Base-by-base conservation (phyloP, 2,329 filamentous ascomycete genomes). In the Pseudogymnoascus sp. region DNA sequence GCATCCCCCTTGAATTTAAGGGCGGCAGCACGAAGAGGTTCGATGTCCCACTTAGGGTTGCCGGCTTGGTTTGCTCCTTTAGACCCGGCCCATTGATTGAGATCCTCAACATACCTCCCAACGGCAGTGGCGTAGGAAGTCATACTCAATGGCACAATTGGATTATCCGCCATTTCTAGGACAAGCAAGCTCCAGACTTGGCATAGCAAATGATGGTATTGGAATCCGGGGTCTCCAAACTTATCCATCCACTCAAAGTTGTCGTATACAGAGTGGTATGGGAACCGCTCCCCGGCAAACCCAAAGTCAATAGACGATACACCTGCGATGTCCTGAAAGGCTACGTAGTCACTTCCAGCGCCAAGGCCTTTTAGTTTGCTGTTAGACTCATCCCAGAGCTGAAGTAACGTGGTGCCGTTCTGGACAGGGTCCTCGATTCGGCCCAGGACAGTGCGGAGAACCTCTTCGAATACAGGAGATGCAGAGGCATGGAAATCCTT, bases 311-410 rank as follows among this genome's bases (percentile, higher is more conserved):
- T 78, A 9, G 89, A 92, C 45, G 90, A 92, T 6, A 85, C 91
- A 58, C 94, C 94, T 0, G 90, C 90, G 57, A 97, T 89, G 70
- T 92, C 83, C 73, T 95, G 92, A 72, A 97, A 99, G 1, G 91
- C 84, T 2, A 91, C 88, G 67, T 90, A 94, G 72, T 97, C 94
- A 65, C 90, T 88, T 8, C 82, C 85, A 3, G 84, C 85, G 10
- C 86, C 90, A 0, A 95, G 78, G 1, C 83, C 82, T 48, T 85
- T 83, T 0, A 97, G 76, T 28, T 80, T 75, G 19, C 74, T 78
- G 12, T 80, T 75, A 2, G 80, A 76, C 15, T 79, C 75, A n/a
- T 90, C 82, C 90, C 92, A 97, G 2, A 92, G 76, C 19, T 88
- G 78, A 52, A 83, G 82, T 7, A 97, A 74, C 19, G 30, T 33